Evolutionary conservation across 352 stramenopile species (phyloP).

Genomic region (Globisporangium spiculum): DNA sequence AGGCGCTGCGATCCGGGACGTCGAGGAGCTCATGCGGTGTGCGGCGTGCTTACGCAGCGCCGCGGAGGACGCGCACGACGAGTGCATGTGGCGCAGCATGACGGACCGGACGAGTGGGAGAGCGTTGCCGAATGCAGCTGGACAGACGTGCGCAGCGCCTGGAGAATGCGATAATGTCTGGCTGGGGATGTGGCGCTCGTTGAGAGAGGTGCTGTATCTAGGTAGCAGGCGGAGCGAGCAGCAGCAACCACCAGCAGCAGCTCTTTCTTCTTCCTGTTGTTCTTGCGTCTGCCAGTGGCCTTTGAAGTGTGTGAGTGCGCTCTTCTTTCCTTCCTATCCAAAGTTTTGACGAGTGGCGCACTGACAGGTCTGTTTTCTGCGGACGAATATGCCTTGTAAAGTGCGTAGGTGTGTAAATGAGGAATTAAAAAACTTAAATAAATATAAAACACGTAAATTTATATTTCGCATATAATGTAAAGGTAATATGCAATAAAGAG

Average conservation of each 20-base stretch:
- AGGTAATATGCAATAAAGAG: not conserved
- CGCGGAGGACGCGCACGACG: not conserved
- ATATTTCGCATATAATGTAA: not conserved
- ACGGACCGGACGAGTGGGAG: not conserved
- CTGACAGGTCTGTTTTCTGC: slow-evolving; percentile 6
- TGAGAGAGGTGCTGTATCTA: not conserved
- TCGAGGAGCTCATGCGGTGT: slow-evolving; percentile 17
- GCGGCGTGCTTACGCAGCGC: slow-evolving; percentile 3
- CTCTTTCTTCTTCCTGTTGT: not conserved
- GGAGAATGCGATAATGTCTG: slow-evolving; percentile 6
- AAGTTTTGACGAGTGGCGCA: slow-evolving; percentile 7
- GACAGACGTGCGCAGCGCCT: slow-evolving; percentile 3
- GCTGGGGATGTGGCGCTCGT: not conserved
- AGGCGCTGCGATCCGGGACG: slow-evolving; percentile 13
- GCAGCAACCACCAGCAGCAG: not conserved
- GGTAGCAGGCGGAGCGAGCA: not conserved
- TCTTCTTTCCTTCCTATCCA: slow-evolving; percentile 11
- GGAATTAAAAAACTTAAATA: not conserved
- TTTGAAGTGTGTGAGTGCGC: slow-evolving; percentile 6
- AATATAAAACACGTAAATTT: no score
- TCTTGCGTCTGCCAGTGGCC: not conserved
- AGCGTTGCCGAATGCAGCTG: not conserved
- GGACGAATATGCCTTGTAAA: not conserved
- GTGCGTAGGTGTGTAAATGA: not conserved
- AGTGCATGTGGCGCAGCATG: slow-evolving; percentile 17